A percentile compares a stretch with the other conserved stretches of the same genome.
phyloP scores from a whole-genome alignment of 129 eudicot genomes.

The Helianthus tuberosus region DNA sequence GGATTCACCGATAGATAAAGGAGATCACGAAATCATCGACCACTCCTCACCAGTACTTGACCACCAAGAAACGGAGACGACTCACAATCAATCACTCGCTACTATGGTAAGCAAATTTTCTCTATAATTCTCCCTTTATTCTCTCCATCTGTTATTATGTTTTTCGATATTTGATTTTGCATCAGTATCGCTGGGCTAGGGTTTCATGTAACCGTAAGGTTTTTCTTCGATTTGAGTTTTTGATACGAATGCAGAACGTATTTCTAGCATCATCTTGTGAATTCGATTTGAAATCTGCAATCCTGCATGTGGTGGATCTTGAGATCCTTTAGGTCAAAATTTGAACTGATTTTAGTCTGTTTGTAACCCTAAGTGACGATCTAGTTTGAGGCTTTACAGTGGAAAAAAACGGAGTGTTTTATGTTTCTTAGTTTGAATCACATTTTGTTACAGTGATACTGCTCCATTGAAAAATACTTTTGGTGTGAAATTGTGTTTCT shows the following conservation, averaged over 20 bases:
- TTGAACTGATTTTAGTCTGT: not conserved
- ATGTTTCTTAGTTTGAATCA: not conserved
- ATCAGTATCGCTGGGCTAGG: constrained; percentile 15
- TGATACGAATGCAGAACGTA: constrained; percentile 16
- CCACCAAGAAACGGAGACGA: constrained; percentile 28
- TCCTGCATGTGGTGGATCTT: constrained; percentile 17
- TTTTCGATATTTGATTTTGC: not conserved
- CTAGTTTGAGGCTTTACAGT: not conserved
- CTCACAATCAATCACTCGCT: constrained; percentile 27
- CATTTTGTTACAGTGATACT: not conserved
- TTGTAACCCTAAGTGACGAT: not conserved
- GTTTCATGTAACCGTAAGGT: constrained; percentile 18
- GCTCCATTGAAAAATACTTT: not conserved
- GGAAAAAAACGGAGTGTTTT: not conserved
- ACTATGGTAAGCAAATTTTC: constrained; percentile 31
- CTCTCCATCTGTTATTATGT: not conserved
- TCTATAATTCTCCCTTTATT: not conserved
- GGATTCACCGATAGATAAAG: constrained; percentile 20
- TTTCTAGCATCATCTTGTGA: not conserved
- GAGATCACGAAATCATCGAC: not conserved
- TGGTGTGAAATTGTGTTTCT: not conserved
- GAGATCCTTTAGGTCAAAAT: not conserved
- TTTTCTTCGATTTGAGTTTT: constrained; percentile 23
- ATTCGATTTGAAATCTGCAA: not conserved
- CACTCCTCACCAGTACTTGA: constrained; percentile 4